phyloP scores from a whole-genome alignment of 148 eudicot genomes.

The Fagopyrum homotropicum region DNA sequence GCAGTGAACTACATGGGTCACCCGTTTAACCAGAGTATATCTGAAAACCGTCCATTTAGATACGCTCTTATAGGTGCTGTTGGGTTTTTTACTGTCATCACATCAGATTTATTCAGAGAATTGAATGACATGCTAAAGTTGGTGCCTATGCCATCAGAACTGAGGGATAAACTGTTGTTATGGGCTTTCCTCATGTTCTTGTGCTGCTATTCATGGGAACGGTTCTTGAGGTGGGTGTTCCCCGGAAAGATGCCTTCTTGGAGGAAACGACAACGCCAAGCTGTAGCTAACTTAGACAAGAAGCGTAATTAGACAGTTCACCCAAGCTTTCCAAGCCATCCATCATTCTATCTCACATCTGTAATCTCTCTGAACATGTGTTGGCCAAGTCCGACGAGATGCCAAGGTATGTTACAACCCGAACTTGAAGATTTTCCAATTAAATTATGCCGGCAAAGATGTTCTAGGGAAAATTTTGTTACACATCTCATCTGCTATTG shows the following conservation, averaged over 20 bases:
- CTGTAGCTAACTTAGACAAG: constrained; percentile 41
- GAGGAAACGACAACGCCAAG: constrained; percentile 54
- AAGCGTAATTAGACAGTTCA: constrained; percentile 19
- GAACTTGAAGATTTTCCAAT: neutral
- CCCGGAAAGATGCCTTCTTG: constrained; percentile 89
- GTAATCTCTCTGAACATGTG: neutral
- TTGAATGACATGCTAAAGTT: constrained; percentile 77
- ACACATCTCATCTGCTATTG: neutral
- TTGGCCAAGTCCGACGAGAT: neutral
- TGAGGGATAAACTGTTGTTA: constrained; percentile 69
- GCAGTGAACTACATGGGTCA: constrained; percentile 98
- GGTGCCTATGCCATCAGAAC: constrained; percentile 61
- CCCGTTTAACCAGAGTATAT: constrained; percentile 86
- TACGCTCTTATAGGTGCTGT: constrained; percentile 67
- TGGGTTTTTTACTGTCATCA: constrained; percentile 67
- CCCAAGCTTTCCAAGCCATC: neutral
- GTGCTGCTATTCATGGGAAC: constrained; percentile 74
- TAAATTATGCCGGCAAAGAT: constrained; percentile 2
- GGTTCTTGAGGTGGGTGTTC: constrained; percentile 79
- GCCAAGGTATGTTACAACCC: neutral
- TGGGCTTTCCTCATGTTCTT: constrained; percentile 74
- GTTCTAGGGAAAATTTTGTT: constrained; percentile 4
- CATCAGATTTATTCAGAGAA: constrained; percentile 76
- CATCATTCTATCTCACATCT: neutral
- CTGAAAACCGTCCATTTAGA: constrained; percentile 70